Percentiles rank a stretch among this genome's conserved stretches.
These are phyloP conservation scores for Rhynchospora tenuis DNA, from an alignment of 176 grass and related monocot species.

Conservation along the genomic window DNA sequence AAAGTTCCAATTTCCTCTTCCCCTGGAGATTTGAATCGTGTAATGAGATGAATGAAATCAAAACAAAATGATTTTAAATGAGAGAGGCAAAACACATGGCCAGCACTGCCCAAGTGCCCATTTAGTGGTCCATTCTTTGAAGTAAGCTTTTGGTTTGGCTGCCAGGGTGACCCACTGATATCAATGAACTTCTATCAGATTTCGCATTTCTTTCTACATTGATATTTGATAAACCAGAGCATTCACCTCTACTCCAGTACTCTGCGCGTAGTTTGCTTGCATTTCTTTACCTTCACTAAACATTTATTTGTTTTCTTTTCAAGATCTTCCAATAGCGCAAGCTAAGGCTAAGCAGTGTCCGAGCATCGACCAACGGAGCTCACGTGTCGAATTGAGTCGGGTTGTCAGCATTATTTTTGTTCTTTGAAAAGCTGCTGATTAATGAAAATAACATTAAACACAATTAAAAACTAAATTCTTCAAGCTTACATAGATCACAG, in stretches of 20 bases:
- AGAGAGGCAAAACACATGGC: conserved; percentile 8
- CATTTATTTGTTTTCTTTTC: background rate
- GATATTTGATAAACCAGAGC: background rate
- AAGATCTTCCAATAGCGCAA: background rate
- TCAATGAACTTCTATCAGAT: conserved; percentile 8
- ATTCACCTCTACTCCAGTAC: background rate
- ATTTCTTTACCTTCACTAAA: background rate
- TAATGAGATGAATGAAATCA: background rate
- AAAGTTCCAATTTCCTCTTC: background rate
- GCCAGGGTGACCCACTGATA: background rate
- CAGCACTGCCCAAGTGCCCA: background rate
- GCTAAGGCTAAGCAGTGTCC: no score
- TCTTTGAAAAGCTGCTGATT: no score
- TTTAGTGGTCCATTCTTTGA: conserved; percentile 6
- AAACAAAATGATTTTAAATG: background rate
- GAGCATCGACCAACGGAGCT: no score
- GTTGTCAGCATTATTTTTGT: no score
- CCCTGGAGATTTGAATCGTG: background rate
- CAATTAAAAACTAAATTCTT: no score
- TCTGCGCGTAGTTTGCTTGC: no score
- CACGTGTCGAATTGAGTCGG: no score
- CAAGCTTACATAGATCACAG: no score
- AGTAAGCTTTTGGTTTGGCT: background rate
- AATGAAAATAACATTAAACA: no score
- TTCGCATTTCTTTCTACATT: conserved; percentile 1